Evolutionary conservation across 139 green algal genomes (phyloP), one percentile per base, ranked within the genome.

Genomic region (Mychonastes homosphaera): DNA sequence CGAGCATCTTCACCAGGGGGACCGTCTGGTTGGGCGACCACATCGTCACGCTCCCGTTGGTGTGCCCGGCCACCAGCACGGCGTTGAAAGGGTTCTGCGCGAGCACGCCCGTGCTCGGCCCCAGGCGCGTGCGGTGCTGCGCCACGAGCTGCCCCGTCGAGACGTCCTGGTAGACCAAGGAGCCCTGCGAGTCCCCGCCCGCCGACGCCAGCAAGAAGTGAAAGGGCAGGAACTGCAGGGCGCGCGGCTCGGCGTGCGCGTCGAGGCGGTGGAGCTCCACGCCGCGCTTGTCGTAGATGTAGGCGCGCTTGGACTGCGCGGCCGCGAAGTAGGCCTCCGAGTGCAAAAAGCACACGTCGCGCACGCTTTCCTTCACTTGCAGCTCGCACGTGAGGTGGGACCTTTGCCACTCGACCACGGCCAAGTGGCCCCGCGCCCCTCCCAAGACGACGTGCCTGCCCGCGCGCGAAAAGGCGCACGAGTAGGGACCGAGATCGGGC

Each of bases 201-300:
- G 94, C 57, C 10, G 80, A 92, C 3, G 73, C 64, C 18, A 99
- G 79, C 60, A 99, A 67, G 53, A 97, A 97, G 73, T 99, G 93
- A 71, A 98, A 79, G 8, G 84, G 88, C 49, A 99, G 79, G 62
- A 97, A 98, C 51, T 89, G 73, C 13, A 99, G 76, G 8, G 53
- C 66, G 10, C 64, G 50, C 3, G 73, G 65, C 9, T 79, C 67
- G 1, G 50, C 71, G 56, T 89, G 79, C 18, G 85, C 78, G 50
- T 79, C 73, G 39, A 98, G 74, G 70, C 91, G 91, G 73, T 99
- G 92, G 30, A 99, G 64, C 78, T 99, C 92, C 27, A 96, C 63
- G 15, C 92, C 92, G 0, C 87, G 67, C 69, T 95, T 92, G 78
- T 99, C 91, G 57, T 99, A 99, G 4, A 99, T 92, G 76, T 96